These are phyloP conservation scores for Yamadazyma songkhlaensis DNA, from an alignment of 1,139 yeast genomes.

Conservation along the genomic window DNA sequence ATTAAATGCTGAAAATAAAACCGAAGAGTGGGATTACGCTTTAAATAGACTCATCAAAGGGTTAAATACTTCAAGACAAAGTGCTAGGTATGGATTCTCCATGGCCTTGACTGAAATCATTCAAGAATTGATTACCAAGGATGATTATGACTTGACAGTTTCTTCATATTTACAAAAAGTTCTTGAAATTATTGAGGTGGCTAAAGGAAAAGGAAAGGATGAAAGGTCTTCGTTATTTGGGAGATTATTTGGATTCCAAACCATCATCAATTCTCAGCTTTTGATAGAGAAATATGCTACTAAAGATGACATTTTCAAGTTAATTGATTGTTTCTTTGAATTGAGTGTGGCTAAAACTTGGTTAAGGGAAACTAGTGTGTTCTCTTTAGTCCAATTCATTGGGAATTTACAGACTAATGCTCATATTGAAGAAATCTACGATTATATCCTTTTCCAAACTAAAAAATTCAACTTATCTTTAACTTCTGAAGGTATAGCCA, in stretches of 20 bases:
- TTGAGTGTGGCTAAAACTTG: conserved; percentile 70
- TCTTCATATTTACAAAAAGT: conserved; percentile 43
- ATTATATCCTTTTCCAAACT: conserved; percentile 36
- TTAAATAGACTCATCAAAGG: conserved; percentile 77
- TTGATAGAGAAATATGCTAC: conserved; percentile 29
- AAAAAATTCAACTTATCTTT: conserved; percentile 56
- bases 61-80: conserved; percentile 73
- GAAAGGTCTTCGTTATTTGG: conserved; percentile 83
- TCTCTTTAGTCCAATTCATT: conserved; percentile 59
- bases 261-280: conserved; percentile 58
- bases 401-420: conserved; percentile 15
- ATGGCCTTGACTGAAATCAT: conserved; percentile 81
- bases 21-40: conserved; percentile 79
- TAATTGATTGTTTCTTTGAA: conserved; percentile 50
- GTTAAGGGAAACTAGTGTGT: conserved; percentile 81
- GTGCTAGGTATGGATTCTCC: conserved; percentile 86
- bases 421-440: conserved; percentile 23
- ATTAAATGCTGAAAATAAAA: conserved; percentile 40
- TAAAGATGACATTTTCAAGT: conserved; percentile 29
- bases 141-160: conserved; percentile 27
- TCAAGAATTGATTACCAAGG: conserved; percentile 38
- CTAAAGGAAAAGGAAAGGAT: conserved; percentile 69
- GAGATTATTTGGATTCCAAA: conserved; percentile 78
- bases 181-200: conserved; percentile 38
- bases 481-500: conserved; percentile 79